Conservation (phyloP, 768 basidiomycete species). For the Suillus fuscotomentosus region DNA sequence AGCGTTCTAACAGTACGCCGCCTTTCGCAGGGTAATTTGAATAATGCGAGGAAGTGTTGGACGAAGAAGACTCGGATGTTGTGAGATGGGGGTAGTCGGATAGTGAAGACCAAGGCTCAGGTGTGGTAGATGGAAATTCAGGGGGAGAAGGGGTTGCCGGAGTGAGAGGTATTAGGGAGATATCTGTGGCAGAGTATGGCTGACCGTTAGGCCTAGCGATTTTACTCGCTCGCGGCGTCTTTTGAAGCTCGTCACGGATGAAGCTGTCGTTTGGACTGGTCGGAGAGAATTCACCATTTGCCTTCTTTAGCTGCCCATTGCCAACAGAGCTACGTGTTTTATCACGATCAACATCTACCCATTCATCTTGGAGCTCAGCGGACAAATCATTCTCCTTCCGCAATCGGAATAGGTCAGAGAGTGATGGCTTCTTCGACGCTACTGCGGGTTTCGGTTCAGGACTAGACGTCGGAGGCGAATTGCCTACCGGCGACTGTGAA, state of each 20-base stretch:
- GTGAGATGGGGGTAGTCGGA: constrained; percentile 70
- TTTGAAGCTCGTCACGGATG: constrained; percentile 28
- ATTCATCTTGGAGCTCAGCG: constrained; percentile 39
- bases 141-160: constrained; percentile 46
- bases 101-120: constrained; percentile 75
- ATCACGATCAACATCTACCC: constrained; percentile 59
- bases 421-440: constrained; percentile 59
- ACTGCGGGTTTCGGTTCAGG: constrained; percentile 34
- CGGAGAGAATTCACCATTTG: constrained; percentile 29
- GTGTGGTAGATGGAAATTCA: constrained; percentile 64
- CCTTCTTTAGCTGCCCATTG: constrained; percentile 19
- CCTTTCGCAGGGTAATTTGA: constrained; percentile 50
- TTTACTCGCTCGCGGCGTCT: constrained; percentile 35
- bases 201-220: constrained; percentile 27
- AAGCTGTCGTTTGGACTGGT: constrained; percentile 26
- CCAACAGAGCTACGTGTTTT: constrained; percentile 38
- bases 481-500: constrained; percentile 37
- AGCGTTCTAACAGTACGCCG: constrained; percentile 57
- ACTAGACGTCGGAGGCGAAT: constrained; percentile 32
- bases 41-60: constrained; percentile 68
- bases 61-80: constrained; percentile 73
- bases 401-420: constrained; percentile 60
- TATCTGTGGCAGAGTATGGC: constrained; percentile 21
- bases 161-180: constrained; percentile 24
- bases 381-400: constrained; percentile 57